Evolutionary conservation across 345 rosid genomes (phyloP), one percentile per base, ranked within the genome.

Genomic region (Salix purpurea): DNA sequence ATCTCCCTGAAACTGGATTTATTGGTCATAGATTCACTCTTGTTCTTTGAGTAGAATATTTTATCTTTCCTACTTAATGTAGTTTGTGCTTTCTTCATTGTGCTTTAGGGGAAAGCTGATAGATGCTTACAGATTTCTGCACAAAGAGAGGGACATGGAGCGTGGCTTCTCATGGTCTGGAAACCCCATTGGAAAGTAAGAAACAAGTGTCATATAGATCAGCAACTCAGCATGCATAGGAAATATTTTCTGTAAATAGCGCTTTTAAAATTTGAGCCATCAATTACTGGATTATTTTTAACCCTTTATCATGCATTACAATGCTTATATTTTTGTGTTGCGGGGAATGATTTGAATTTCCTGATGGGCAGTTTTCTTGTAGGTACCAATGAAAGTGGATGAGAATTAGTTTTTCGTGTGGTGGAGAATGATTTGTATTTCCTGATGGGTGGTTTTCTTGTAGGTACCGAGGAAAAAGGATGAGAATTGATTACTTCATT

Each of bases 131-230:
- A 89, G 99, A 83, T 82, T 80, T 81, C 76, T 93, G 79, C 93
- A 96, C 89, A 87, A 87, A 80, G 97, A 92, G 75, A 89, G 77
- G 84, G 98, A 96, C 86, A 90, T 86, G 94, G 98, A 92, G 15
- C 60, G 81, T 76, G 99, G 99, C 76, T 96, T 96, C 86, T 95
- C 99, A 65, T 93, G 98, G 97, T 94, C 93, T 12, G 97, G 98
- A 61, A 52, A 92, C 76, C 97, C 97, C 19, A 84, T 94, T 76
- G 98, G 97, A 77, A 94, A 92, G 98, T 94, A 91, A 85, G 91
- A 65, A 75, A 69, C 28, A 4, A 37, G 32, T 30, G 40, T 23
- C 5, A n/a, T 39, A 69, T 44, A 28, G 15, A 37, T 67, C 18
- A 56, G n/a, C 32, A 62, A 13, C 23, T 46, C 30, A 69, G 30